Percentiles rank a stretch among this genome's conserved stretches.
These are phyloP conservation scores for Cyathus striatus DNA, from an alignment of 768 basidiomycete species.

Conservation along the genomic window DNA sequence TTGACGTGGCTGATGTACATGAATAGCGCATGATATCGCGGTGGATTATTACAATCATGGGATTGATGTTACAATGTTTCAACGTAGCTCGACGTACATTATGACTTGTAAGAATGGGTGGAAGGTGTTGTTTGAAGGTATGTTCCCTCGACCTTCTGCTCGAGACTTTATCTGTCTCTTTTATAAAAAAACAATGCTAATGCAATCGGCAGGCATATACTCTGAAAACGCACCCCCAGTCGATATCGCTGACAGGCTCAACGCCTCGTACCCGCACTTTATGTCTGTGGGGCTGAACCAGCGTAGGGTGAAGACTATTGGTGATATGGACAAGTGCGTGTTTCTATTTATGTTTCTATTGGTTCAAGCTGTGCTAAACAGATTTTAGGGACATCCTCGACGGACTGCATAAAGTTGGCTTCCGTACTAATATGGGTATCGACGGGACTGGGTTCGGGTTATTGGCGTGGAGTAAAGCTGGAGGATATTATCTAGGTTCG, in stretches of 20 bases:
- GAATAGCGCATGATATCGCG: slow-evolving; percentile 31
- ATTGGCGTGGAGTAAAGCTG: slow-evolving; percentile 41
- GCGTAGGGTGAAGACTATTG: slow-evolving; percentile 6
- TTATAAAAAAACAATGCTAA: not conserved
- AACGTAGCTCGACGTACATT: slow-evolving; percentile 48
- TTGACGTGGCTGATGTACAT: not conserved
- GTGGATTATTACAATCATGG: slow-evolving; percentile 33
- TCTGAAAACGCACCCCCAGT: slow-evolving; percentile 36
- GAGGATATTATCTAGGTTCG: slow-evolving; percentile 67
- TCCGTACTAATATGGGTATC: slow-evolving; percentile 45
- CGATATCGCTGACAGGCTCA: slow-evolving; percentile 41
- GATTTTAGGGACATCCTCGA: slow-evolving; percentile 33
- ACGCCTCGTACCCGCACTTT: slow-evolving; percentile 36
- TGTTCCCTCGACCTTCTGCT: not conserved
- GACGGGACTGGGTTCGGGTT: slow-evolving; percentile 47
- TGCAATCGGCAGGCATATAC: slow-evolving; percentile 33
- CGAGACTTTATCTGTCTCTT: not conserved
- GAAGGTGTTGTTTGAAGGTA: slow-evolving; percentile 19
- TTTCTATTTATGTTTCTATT: not conserved
- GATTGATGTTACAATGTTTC: slow-evolving; percentile 41
- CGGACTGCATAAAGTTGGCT: slow-evolving; percentile 52
- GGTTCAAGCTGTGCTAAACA: not conserved
- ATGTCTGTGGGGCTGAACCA: slow-evolving; percentile 13
- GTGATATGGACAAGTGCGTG: slow-evolving; percentile 1
- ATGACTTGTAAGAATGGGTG: slow-evolving; percentile 38